Evolutionary conservation across 768 basidiomycete species (phyloP), one percentile per base, ranked within the genome.

Genomic region (Mycena vulgaris): DNA sequence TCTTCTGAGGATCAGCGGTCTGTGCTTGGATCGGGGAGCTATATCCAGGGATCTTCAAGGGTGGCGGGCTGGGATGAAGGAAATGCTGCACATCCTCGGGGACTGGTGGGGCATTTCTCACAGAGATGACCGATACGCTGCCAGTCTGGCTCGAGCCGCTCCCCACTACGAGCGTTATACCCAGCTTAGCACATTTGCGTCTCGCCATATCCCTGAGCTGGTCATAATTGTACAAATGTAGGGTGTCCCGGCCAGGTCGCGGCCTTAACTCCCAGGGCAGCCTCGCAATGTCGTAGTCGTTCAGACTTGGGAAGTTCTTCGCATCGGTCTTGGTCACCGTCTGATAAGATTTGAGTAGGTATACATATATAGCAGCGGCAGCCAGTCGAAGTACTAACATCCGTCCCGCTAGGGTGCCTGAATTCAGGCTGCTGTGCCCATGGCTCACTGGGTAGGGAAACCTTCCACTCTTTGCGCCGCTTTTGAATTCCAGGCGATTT

Each of bases 1-100:
- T 66, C 8, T 40, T 49, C 10, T 35, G 31, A 4, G 64, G 64
- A 23, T 66, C 25, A 14, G 56, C 55, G 0, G n/a, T 4, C 3
- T 42, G 19, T 23, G n/a, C n/a, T n/a, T n/a, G n/a, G n/a, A n/a
- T n/a, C n/a, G 66, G 66, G 23, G 14, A 67, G 25, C 48, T 59
- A 28, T 67, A 67, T 48, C 8, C 48, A 28, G 2, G 1, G 4
- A 52, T 40, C 21, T 52, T 51, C 37, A 60, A 23, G 17, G 66
- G 58, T 1, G 59, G 57, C 19, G 66, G 66, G 2, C 60, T 3
- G 1, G 58, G 37, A 25, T 33, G 19, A 21, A n/a, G 7, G 11
- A 51, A 23, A 51, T 66, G 64, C 47, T 16, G 5, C 40, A 42
- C 56, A 9, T 2, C 25, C 3, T 31, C 17, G 28, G 52, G 0